Conservation (phyloP, 768 basidiomycete species). For the Suillus ampliporus region DNA sequence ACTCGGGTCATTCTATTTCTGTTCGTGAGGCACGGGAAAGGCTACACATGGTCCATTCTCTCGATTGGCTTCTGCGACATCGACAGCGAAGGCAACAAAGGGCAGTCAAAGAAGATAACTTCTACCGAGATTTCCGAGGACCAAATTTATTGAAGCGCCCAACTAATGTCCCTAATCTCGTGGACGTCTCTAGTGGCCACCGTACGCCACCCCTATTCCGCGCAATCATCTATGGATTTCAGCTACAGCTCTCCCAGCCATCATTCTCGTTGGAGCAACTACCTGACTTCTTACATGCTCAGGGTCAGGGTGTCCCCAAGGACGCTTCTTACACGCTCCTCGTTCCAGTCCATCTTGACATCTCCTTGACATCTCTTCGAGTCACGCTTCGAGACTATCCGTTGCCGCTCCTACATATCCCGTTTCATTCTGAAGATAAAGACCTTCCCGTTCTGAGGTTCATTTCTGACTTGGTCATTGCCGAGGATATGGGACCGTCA, state of each 20-base stretch:
- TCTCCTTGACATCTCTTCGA: slow-evolving; percentile 64
- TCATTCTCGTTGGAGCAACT: slow-evolving; percentile 62
- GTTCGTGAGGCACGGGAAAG: slow-evolving; percentile 74
- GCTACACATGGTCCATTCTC: slow-evolving; percentile 69
- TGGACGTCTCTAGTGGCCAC: slow-evolving; percentile 41
- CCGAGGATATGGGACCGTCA: slow-evolving; percentile 80
- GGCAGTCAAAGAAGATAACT: slow-evolving; percentile 51
- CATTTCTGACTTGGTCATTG: slow-evolving; percentile 81
- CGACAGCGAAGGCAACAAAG: slow-evolving; percentile 52
- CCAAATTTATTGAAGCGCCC: slow-evolving; percentile 35
- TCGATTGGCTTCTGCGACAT: slow-evolving; percentile 73
- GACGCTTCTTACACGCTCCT: slow-evolving; percentile 80
- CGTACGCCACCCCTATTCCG: slow-evolving; percentile 74
- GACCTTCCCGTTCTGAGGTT: slow-evolving; percentile 60
- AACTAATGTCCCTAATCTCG: slow-evolving; percentile 48
- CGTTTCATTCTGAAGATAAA: slow-evolving; percentile 44
- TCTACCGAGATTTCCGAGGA: slow-evolving; percentile 53
- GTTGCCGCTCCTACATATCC: slow-evolving; percentile 80
- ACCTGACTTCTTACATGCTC: slow-evolving; percentile 65
- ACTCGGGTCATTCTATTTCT: slow-evolving; percentile 66
- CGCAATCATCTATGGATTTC: slow-evolving; percentile 61
- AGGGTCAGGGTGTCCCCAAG: slow-evolving; percentile 70
- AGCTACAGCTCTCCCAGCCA: slow-evolving; percentile 60
- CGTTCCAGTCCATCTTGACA: slow-evolving; percentile 79
- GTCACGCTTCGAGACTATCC: slow-evolving; percentile 87